Evolutionary conservation across 805 yeast genomes (phyloP).

Genomic region (Yarrowia bubula): DNA sequence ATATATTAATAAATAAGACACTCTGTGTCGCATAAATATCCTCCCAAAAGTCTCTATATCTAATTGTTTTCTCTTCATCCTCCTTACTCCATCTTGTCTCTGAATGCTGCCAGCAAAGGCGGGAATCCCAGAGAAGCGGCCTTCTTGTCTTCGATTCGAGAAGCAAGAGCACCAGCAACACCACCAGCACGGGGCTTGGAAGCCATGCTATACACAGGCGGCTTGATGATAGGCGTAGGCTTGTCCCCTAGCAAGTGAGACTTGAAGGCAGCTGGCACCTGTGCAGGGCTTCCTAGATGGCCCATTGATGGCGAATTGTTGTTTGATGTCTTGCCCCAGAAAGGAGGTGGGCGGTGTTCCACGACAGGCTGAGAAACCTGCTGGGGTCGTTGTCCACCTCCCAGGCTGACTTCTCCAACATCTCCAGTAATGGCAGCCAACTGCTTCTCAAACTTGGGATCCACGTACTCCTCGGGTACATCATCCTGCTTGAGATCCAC

Average conservation of each 20-base stretch:
- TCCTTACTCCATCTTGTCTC: constrained; percentile 12
- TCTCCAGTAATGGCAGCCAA: constrained; percentile 23
- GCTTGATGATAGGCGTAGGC: neutral
- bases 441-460: constrained; percentile 22
- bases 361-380: neutral
- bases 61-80: neutral
- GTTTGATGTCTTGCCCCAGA: constrained; percentile 16
- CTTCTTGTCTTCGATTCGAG: constrained; percentile 18
- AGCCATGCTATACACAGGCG: constrained; percentile 11
- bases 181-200: neutral
- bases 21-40: constrained; percentile 17
- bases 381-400: neutral
- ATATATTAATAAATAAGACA: constrained; percentile 18
- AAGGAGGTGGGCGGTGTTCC: constrained; percentile 4
- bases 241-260: constrained; percentile 6
- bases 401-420: neutral
- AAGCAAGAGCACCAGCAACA: neutral
- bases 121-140: constrained; percentile 25
- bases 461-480: neutral
- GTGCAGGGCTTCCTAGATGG: neutral
- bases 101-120: constrained; percentile 11
- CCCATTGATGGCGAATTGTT: neutral
- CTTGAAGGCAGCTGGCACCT: neutral
- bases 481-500: constrained; percentile 13
- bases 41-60: constrained; percentile 11